These are phyloP conservation scores for Glycine soja DNA, from an alignment of 306 rosid genomes.

Conservation along the genomic window DNA sequence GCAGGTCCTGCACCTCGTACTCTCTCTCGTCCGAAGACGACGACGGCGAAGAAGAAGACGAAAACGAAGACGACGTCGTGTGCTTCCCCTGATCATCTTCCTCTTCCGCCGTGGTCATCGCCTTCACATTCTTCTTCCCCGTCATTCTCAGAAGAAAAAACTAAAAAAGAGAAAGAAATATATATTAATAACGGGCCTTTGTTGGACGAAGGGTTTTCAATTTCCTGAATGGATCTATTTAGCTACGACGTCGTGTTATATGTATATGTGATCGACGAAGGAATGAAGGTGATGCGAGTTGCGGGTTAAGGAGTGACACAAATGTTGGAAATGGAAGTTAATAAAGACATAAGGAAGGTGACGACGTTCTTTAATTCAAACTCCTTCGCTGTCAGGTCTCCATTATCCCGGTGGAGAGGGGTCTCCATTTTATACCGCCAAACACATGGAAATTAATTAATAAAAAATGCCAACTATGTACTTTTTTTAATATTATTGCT, in stretches of 20 bases:
- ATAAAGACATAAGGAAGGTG: not conserved
- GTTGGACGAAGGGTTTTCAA: too few relatives aligned
- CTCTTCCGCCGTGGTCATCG: slow-evolving; percentile 14
- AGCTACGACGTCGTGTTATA: not conserved
- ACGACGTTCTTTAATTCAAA: not conserved
- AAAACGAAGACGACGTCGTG: slow-evolving; percentile 32
- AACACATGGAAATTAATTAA: not conserved
- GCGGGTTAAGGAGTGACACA: not conserved
- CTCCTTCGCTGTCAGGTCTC: not conserved
- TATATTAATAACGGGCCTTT: too few relatives aligned
- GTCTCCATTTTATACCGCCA: not conserved
- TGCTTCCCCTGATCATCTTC: not conserved
- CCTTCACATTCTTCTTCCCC: slow-evolving; percentile 13
- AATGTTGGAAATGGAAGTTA: not conserved
- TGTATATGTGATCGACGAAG: not conserved
- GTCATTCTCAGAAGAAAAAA: slow-evolving; percentile 6
- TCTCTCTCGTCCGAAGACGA: slow-evolving; percentile 51
- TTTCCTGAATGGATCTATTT: too few relatives aligned
- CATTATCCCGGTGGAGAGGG: not conserved
- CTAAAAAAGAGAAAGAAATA: too few relatives aligned
- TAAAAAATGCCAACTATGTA: not conserved
- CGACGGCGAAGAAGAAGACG: not conserved
- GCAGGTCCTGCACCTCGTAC: slow-evolving; percentile 62
- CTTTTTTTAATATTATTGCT: not conserved
- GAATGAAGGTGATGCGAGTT: not conserved